Conservation (phyloP, 352 stramenopile species). For the Phytophthora brassicae region DNA sequence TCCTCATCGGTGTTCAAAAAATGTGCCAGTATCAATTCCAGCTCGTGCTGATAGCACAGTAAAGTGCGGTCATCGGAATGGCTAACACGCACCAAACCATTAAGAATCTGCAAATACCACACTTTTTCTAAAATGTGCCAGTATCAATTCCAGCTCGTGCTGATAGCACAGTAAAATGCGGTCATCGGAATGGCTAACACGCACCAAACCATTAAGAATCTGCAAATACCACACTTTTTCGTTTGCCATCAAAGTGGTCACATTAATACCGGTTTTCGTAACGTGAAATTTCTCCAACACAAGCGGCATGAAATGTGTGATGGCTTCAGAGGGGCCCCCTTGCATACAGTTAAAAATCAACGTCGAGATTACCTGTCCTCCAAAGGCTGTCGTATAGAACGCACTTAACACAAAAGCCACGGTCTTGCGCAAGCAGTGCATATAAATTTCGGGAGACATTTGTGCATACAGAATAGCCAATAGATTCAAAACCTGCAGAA, state of each 20-base stretch:
- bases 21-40: conserved; percentile 47
- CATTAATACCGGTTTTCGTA: conserved; percentile 37
- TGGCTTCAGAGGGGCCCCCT: conserved; percentile 40
- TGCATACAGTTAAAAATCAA: conserved; percentile 57
- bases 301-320: conserved; percentile 44
- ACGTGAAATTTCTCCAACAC: conserved; percentile 52
- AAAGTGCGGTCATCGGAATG: conserved; percentile 29
- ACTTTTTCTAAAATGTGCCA: too few relatives aligned
- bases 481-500: conserved; percentile 64
- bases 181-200: conserved; percentile 36
- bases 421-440: conserved; percentile 53
- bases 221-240: conserved; percentile 70
- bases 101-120: conserved; percentile 61
- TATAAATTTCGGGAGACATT: conserved; percentile 66
- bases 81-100: conserved; percentile 53
- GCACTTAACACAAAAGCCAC: conserved; percentile 51
- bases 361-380: conserved; percentile 56
- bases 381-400: conserved; percentile 66
- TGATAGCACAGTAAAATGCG: conserved; percentile 38
- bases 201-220: conserved; percentile 56
- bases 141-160: conserved; percentile 41
- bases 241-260: conserved; percentile 46
- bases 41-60: conserved; percentile 37
- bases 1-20: conserved; percentile 49
- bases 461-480: conserved; percentile 62